Conservation (phyloP, 2,329 filamentous ascomycete species). For the Pseudogymnoascus sp. region DNA sequence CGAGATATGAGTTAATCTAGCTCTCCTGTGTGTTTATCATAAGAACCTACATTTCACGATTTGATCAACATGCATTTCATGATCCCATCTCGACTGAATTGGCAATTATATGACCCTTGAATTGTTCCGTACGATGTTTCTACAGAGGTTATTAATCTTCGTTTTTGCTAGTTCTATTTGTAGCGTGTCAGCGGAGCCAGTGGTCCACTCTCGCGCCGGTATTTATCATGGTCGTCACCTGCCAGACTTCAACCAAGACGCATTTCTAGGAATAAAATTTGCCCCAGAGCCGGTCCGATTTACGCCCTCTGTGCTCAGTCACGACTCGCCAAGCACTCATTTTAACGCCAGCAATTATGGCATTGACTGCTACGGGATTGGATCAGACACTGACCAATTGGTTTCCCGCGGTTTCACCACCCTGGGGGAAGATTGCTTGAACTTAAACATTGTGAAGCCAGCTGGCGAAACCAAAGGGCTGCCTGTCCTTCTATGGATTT, state of each 20-base stretch:
- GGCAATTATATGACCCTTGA: neutral
- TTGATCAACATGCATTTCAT: neutral
- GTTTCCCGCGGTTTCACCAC: neutral
- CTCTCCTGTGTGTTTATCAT: too few species aligned
- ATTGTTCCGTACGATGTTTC: neutral
- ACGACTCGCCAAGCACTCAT: neutral
- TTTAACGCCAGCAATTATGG: neutral
- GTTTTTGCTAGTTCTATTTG: neutral
- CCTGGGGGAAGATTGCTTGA: constrained; percentile 42
- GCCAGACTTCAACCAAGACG: neutral
- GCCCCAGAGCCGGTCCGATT: neutral
- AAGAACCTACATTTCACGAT: neutral
- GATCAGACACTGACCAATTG: neutral
- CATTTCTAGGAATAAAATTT: constrained; percentile 1
- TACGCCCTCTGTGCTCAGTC: neutral
- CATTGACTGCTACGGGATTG: neutral
- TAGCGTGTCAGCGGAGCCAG: neutral
- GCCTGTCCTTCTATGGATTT: constrained; percentile 49
- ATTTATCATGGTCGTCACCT: constrained; percentile 1
- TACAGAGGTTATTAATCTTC: neutral
- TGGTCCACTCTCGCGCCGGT: neutral
- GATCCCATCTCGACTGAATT: neutral
- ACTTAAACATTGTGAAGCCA: constrained; percentile 47
- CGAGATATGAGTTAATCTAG: neutral
- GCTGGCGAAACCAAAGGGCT: constrained; percentile 29